phyloP scores from a whole-genome alignment of 2,329 filamentous ascomycete genomes.

The Diaporthe citriasiana region DNA sequence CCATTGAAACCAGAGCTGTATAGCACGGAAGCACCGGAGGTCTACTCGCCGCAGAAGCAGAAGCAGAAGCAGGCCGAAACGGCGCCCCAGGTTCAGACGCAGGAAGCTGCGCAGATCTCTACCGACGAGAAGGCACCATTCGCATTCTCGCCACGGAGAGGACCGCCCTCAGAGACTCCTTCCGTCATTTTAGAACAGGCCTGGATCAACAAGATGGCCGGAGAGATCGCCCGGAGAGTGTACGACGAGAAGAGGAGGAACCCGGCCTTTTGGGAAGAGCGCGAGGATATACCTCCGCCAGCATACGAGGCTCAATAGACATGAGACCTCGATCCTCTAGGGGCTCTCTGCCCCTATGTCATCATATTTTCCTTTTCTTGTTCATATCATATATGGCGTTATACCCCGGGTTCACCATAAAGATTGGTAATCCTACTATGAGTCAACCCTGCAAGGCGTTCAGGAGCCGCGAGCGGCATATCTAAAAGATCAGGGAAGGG shows the following conservation, averaged over 20 bases:
- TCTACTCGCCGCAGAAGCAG: constrained; percentile 15
- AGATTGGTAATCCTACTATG: constrained; percentile 37
- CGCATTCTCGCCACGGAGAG: constrained; percentile 50
- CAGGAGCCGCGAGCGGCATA: constrained; percentile 36
- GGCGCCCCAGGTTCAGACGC: constrained; percentile 41
- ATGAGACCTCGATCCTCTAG: constrained; percentile 14
- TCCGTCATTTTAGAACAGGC: constrained; percentile 81
- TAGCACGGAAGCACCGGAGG: constrained; percentile 44
- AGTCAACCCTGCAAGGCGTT: constrained; percentile 42
- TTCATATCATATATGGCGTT: constrained; percentile 40
- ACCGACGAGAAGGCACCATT: constrained; percentile 50
- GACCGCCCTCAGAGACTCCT: constrained; percentile 62
- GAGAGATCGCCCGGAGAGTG: constrained; percentile 88
- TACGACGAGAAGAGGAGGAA: constrained; percentile 84
- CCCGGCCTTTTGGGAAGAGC: constrained; percentile 66
- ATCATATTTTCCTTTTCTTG: constrained; percentile 12
- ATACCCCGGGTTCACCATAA: constrained; percentile 40
- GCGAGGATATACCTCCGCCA: constrained; percentile 71
- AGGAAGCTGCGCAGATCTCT: constrained; percentile 48
- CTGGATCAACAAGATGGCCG: constrained; percentile 94
- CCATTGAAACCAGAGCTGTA: constrained; percentile 54
- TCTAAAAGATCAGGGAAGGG: constrained; percentile 17
- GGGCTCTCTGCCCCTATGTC: constrained; percentile 20
- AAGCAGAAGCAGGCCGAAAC: constrained; percentile 13
- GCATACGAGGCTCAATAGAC: constrained; percentile 70